These are phyloP conservation scores for Pythium folliculosum DNA, from an alignment of 352 stramenopile genomes.

Conservation along the genomic window DNA sequence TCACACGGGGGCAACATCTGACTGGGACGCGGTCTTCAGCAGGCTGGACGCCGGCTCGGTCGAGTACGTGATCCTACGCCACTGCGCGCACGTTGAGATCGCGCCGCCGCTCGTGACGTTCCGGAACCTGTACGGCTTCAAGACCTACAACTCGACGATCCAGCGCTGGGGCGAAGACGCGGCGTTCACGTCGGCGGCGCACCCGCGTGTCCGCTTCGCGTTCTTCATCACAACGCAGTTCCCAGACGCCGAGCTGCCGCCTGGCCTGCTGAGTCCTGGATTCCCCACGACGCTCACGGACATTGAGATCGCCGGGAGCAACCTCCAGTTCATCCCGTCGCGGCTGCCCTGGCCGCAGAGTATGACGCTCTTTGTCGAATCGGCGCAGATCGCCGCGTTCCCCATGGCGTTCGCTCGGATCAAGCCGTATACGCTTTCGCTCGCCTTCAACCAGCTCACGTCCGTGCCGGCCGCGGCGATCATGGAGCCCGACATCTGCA, in stretches of 20 bases:
- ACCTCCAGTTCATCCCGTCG: not conserved
- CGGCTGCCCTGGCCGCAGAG: conserved; percentile 1
- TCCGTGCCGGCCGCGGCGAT: not conserved
- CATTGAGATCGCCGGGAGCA: conserved; percentile 10
- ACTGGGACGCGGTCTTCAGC: not conserved
- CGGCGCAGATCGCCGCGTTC: not conserved
- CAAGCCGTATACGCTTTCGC: conserved; percentile 1
- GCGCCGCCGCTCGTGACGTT: conserved; percentile 4
- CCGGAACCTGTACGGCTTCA: conserved; percentile 14
- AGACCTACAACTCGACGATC: conserved; percentile 26
- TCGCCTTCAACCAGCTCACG: conserved; percentile 3
- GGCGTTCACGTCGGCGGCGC: not conserved
- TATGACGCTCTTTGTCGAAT: conserved; percentile 1
- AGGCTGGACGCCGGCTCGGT: not conserved
- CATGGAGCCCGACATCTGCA: not conserved
- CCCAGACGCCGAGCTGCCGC: not conserved
- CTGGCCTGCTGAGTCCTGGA: not conserved
- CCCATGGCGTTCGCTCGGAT: not conserved
- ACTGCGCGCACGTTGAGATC: conserved; percentile 20
- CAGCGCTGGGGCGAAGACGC: conserved; percentile 1
- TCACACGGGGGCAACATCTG: not conserved
- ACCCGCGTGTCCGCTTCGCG: conserved; percentile 5
- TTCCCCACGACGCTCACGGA: conserved; percentile 5
- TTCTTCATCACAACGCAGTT: conserved; percentile 5
- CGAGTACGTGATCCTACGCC: conserved; percentile 12